Base-by-base conservation (phyloP, 2,329 filamentous ascomycete genomes). In the Colletotrichum sp. region DNA sequence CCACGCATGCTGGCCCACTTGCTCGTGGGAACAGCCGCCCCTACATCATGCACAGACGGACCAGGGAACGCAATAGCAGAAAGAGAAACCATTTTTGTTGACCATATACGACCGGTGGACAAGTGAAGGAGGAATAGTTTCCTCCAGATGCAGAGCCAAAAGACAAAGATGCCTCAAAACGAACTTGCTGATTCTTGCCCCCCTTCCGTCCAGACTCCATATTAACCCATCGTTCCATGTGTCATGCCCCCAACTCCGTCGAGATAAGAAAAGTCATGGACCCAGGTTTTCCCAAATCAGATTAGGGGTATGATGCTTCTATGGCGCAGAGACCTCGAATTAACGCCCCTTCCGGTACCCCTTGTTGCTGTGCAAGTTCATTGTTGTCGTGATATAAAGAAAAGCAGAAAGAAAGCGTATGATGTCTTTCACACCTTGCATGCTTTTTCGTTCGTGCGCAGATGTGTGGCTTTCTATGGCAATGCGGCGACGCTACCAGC, bases 261-360 rank as follows among this genome's bases (percentile, higher is more conserved):
- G 63, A 67, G 39, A 75, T 21, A 21, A 73, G 66, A 36, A 76
- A 65, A 71, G 72, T 59, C 26, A 71, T 65, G 64, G 55, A 72
- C 70, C 64, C 70, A 73, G 32, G 49, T 66, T 63, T 67, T 75
- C 69, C 72, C 69, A 76, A 76, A 68, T 44, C 57, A 76, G 30
- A 76, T 76, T 76, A 76, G 63, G 73, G 73, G 73, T 76, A 76
- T 76, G 73, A 76, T 76, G 73, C 73, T 63, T 76, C 73, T 76
- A 76, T 76, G 34, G 64, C 70, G 70, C 57, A 63, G 59, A 63
- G 57, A 68, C 68, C 72, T 68, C 57, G 12, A 73, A 28, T 64
- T 65, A 73, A 76, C 73, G 73, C 73, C 73, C 28, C 44, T 64
- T 52, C 39, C 26, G n/a, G 72, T 64, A 73, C n/a, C 55, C 69